A percentile compares a stretch with the other conserved stretches of the same genome.
phyloP scores from a whole-genome alignment of 2,329 filamentous ascomycete genomes.

The Colletotrichum sp. region DNA sequence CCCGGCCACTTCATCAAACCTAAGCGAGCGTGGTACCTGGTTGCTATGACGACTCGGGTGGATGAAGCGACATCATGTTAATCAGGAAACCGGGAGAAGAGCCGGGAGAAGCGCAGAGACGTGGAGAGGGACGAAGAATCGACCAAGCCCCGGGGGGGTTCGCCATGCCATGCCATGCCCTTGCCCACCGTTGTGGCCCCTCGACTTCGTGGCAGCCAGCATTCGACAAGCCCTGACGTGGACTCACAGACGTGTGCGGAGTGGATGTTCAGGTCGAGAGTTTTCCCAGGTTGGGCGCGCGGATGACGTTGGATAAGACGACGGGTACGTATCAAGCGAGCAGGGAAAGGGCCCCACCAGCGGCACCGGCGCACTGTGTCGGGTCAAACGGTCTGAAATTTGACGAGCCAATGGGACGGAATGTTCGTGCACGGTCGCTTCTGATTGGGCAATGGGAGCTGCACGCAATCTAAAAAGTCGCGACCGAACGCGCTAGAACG shows the following conservation, averaged over 20 bases:
- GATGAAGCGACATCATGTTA: neutral
- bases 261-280: neutral
- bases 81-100: neutral
- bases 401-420: neutral
- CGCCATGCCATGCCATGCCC: neutral
- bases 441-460: conserved; percentile 8
- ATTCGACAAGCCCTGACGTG: neutral
- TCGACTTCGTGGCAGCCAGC: neutral
- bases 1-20: neutral
- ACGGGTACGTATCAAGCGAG: conserved; percentile 9
- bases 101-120: neutral
- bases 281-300: neutral
- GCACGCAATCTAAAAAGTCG: conserved; percentile 13
- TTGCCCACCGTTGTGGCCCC: neutral
- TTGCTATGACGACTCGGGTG: conserved; percentile 7
- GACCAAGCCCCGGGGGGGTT: neutral
- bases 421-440: fast-evolving
- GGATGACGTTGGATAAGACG: conserved; percentile 4
- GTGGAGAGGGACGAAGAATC: neutral
- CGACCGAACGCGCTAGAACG: conserved; percentile 3
- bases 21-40: neutral
- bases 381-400: neutral
- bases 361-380: conserved; percentile 6
- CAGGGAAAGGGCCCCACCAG: neutral
- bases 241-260: neutral